Evolutionary conservation across 2,329 filamentous ascomycete genomes (phyloP).

Genomic region (Alternaria arbusti): DNA sequence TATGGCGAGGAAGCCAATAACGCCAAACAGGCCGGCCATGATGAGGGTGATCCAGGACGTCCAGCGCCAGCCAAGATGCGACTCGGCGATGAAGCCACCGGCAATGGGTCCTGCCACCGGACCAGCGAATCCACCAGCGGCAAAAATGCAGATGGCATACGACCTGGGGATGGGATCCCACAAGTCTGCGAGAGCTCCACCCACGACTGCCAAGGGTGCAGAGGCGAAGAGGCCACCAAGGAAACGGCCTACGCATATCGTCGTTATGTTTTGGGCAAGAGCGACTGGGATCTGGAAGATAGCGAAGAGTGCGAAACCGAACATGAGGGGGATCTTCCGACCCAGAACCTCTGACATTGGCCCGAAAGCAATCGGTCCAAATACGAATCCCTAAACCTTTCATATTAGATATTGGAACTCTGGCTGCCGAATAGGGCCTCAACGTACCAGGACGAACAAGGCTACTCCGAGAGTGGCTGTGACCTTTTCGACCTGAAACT

Average conservation of each 20-base stretch:
- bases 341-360: constrained; percentile 61
- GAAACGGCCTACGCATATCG: constrained; percentile 60
- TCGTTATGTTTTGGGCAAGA: constrained; percentile 57
- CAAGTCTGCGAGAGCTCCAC: constrained; percentile 44
- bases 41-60: constrained; percentile 48
- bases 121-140: constrained; percentile 44
- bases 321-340: constrained; percentile 44
- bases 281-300: constrained; percentile 51
- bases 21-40: constrained; percentile 38
- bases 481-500: constrained; percentile 55
- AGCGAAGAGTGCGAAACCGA: constrained; percentile 45
- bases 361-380: constrained; percentile 52
- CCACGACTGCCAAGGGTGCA: constrained; percentile 44
- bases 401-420: neutral
- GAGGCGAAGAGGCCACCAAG: constrained; percentile 60
- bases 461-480: constrained; percentile 58
- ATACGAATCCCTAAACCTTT: constrained; percentile 55
- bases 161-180: constrained; percentile 46
- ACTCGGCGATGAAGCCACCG: constrained; percentile 45
- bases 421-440: neutral
- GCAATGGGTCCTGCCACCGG: constrained; percentile 57
- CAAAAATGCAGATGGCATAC: constrained; percentile 47
- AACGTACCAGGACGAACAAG: constrained; percentile 51
- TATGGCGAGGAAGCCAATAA: constrained; percentile 29
- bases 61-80: constrained; percentile 46